Evolutionary conservation across 805 yeast species (phyloP).

Genomic region (Hanseniaspora mollemarum): DNA sequence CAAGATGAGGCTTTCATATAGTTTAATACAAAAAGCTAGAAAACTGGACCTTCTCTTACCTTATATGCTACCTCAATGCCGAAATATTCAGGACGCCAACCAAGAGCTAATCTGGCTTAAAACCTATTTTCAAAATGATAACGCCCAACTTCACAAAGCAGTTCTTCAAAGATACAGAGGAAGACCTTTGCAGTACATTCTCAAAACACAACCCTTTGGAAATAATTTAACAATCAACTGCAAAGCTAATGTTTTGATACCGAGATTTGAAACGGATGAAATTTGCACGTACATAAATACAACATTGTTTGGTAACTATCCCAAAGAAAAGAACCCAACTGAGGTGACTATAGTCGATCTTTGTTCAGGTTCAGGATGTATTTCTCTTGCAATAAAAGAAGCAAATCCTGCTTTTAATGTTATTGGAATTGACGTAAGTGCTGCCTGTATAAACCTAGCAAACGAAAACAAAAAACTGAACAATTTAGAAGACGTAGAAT

Average conservation of each 20-base stretch:
- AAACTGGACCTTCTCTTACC: conserved; percentile 21
- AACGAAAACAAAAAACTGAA: conserved; percentile 31
- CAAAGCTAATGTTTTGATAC: conserved; percentile 59
- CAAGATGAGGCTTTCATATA: conserved; percentile 20
- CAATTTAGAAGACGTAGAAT: conserved; percentile 9
- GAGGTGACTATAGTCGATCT: conserved; percentile 44
- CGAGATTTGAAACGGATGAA: conserved; percentile 92
- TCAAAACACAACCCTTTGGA: conserved; percentile 84
- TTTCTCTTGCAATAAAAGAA: conserved; percentile 42
- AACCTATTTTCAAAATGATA: neutral
- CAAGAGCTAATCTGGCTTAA: conserved; percentile 26
- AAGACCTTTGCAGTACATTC: conserved; percentile 72
- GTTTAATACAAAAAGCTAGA: conserved; percentile 18
- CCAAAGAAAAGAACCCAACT: conserved; percentile 9
- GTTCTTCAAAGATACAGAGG: conserved; percentile 39
- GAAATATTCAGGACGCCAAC: conserved; percentile 21
- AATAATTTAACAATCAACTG: conserved; percentile 46
- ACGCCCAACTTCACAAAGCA: conserved; percentile 33
- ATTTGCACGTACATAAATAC: conserved; percentile 43
- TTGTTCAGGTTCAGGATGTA: conserved; percentile 86
- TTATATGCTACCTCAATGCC: conserved; percentile 25
- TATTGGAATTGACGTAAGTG: conserved; percentile 43
- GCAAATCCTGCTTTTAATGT: conserved; percentile 5
- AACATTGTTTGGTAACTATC: conserved; percentile 25
- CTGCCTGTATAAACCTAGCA: conserved; percentile 43